Evolutionary conservation across 352 stramenopile species (phyloP).

Genomic region (Phytophthora foliorum): DNA sequence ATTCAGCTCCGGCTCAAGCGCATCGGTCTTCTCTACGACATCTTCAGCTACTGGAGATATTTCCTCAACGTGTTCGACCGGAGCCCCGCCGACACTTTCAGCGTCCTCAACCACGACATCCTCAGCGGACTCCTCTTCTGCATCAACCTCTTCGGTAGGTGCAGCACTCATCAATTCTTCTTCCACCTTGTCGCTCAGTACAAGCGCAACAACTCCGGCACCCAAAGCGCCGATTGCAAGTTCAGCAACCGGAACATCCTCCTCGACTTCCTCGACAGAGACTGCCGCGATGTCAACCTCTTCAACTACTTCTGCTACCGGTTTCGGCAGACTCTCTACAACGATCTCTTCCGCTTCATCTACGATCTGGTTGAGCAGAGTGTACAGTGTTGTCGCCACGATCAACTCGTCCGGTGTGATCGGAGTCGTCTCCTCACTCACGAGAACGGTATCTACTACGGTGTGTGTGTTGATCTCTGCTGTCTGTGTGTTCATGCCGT

Average conservation of each 20-base stretch:
- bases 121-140: not conserved
- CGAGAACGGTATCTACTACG: slow-evolving; percentile 3
- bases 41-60: not conserved
- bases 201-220: not conserved
- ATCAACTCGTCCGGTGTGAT: slow-evolving; percentile 28
- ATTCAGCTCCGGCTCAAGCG: too few species aligned
- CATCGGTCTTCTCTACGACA: too few species aligned
- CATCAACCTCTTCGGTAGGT: not conserved
- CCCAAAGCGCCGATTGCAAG: not conserved
- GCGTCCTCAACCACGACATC: not conserved
- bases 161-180: not conserved
- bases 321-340: not conserved
- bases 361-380: slow-evolving; percentile 18
- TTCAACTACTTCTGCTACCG: not conserved
- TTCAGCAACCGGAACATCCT: not conserved
- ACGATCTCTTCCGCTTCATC: slow-evolving; percentile 5
- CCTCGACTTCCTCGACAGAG: too few species aligned
- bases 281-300: not conserved
- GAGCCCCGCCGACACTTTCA: not conserved
- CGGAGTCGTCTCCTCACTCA: slow-evolving; percentile 17
- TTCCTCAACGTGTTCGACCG: not conserved
- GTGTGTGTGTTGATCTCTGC: slow-evolving; percentile 9
- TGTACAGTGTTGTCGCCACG: slow-evolving; percentile 24
- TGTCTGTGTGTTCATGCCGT: slow-evolving; percentile 28
- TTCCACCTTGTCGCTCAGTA: not conserved